Evolutionary conservation across 306 rosid species (phyloP), one percentile per base, ranked within the genome.

Genomic region (Cucumis sativus): DNA sequence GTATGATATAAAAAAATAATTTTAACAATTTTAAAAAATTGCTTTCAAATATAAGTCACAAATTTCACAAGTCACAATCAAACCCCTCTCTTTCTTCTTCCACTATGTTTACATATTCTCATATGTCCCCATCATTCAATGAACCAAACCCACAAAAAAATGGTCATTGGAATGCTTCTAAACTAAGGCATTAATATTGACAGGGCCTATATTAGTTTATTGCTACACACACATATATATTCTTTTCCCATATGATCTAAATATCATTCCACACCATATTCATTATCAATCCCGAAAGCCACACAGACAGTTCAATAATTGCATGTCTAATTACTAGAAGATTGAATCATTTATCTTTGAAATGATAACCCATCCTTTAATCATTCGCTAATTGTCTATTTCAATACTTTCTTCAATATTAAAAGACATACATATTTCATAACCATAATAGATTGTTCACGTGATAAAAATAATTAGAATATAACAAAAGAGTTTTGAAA

Each of bases 71-170:
- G 5, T 47, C 52, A 2, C 52, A 47, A 47, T 47, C 52, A 47
- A 47, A 47, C 15, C 51, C 52, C 30, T 40, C 52, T 12, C 56
- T 68, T 28, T 68, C 74, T 68, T 8, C 56, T 41, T 41, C 39
- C 75, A 70, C 49, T 23, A 70, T 43, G 15, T 23, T 47, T 47
- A 40, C 75, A 70, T 70, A 70, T 70, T 70, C 75, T 23, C 75
- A 43, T 43, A 9, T 68, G 75, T 70, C 51, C 28, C 75, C 14
- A 47, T 47, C 74, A 65, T 83, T 79, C 83, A 80, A 74, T 73
- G 88, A 82, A 87, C 81, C 81, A 79, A 86, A 85, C 84, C 91
- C 84, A 64, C 77, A 51, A 66, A 55, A 51, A 54, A 60, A 71
- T 1, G 40, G 57, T 23, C 8, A 6, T 70, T 43, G 75, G 40